Base-by-base conservation (phyloP, 2,329 filamentous ascomycete genomes). In the Diaporthe eres region DNA sequence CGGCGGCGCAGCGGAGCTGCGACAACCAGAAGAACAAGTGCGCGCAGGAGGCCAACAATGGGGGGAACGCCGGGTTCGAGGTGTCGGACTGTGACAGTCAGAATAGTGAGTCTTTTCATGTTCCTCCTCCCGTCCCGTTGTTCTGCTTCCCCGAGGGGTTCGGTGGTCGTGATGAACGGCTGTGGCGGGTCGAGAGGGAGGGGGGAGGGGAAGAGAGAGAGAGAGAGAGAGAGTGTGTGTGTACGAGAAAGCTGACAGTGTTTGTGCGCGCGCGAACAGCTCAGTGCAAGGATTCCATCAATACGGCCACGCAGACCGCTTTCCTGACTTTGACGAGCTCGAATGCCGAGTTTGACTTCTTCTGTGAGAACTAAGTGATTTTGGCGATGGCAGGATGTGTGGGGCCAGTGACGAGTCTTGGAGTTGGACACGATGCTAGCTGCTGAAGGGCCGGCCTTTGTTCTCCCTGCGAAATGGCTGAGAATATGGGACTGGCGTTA, bases 1-100 rank as follows among this genome's bases (percentile, higher is more conserved):
- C 83, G 13, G 88, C 88, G 0, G 83, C 84, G 8, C 82, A 84
- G 72, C 82, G 86, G 31, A 83, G 86, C 1, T 89, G 88, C 81
- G 86, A 88, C 78, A 86, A 86, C 78, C 88, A 89, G 80, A 85
- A 87, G 80, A 88, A 89, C 77, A 80, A 79, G 25, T 89, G 88
- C 75, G 84, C 85, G n/a, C 77, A 85, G 34, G 70, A 81, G 28
- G 86, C 86, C 47, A 88, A 89, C 77, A 81, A 80, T 57, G 79
- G 80, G 77, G 79, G 68, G 73, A 51, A 51, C 9, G 58, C 67
- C 39, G 76, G 60, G 34, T 85, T 88, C 72, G 76, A 78, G 9
- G 87, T 89, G 1, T 76, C 80, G 44, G 85, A 88, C 39, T 90
- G 87, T 74, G 86, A 89, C 72, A 77, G 81, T 22, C 88, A 89